Percentiles rank a stretch among this genome's conserved stretches.
Conservation (phyloP, 2,329 filamentous ascomycete species). For the Aspergillus brasiliensis region DNA sequence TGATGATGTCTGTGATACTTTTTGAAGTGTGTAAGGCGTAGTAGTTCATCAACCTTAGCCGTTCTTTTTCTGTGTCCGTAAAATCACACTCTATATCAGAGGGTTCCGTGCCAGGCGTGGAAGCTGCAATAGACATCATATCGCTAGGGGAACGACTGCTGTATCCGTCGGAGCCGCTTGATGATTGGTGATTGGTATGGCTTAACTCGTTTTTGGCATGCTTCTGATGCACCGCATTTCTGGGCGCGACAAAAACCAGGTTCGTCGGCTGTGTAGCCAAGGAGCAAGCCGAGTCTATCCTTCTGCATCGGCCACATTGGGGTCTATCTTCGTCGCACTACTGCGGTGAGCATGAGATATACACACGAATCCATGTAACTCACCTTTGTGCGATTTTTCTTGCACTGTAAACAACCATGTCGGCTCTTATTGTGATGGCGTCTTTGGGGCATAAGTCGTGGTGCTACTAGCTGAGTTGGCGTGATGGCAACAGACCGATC, state of each 20-base stretch:
- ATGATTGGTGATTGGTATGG: not conserved
- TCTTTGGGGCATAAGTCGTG: not conserved
- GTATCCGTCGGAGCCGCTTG: not conserved
- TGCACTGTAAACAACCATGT: not conserved
- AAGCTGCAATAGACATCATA: not conserved
- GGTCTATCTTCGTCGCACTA: constrained; percentile 1
- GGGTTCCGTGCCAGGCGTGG: not conserved
- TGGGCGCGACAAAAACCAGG: not conserved
- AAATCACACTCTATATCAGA: not conserved
- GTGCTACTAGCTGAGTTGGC: not conserved
- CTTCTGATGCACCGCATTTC: not conserved
- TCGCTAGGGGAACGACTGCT: not conserved
- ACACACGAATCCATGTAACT: not conserved
- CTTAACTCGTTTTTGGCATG: not conserved
- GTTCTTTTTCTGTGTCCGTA: not conserved
- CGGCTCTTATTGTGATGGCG: constrained; percentile 1
- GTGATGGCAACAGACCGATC: not conserved
- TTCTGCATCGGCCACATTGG: not conserved
- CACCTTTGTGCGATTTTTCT: constrained; percentile 2
- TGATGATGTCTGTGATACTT: not conserved
- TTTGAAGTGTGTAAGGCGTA: not conserved
- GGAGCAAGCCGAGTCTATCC: not conserved
- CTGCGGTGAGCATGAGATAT: not conserved
- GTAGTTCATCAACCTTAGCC: not conserved
- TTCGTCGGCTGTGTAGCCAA: not conserved